Evolutionary conservation across 1,284 basidiomycete species (phyloP), one percentile per base, ranked within the genome.

Genomic region (Ganoderma meredithae): DNA sequence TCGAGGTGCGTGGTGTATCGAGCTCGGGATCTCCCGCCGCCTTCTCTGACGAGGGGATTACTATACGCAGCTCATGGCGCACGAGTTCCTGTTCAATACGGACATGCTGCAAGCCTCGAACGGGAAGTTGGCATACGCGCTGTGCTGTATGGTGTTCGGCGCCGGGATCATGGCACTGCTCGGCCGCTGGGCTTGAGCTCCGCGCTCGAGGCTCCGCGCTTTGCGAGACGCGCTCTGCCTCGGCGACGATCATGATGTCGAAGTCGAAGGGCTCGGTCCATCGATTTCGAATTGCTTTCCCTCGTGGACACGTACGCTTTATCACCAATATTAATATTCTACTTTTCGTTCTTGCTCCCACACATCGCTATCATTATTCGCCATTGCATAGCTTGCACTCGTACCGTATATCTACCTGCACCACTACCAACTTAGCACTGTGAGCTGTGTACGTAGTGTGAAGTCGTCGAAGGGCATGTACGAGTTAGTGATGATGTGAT

Each of bases 41-140:
- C 66, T 62, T 19, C 43, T 44, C 60, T 61, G 27, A 61, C 39
- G 39, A 36, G 59, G 8, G 9, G 25, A 70, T 47, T 25, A 19
- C 62, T 56, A 52, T 13, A 62, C 61, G 3, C 72, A 94, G 90
- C 86, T 97, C 0, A 86, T 98, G 60, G 96, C 95, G 0, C 96
- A 97, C 78, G 96, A 97, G 76, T 96, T 98, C 81, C 78, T 98
- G 61, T 95, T 97, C 81, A 95, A 90, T 83, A 88, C 89, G 67
- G 86, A 92, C 65, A 95, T 96, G 91, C 89, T 91, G 78, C 84
- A 86, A 63, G 88, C 86, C 25, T 88, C 88, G 25, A 88, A 87
- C 65, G 75, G 78, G 36, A 90, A 89, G 78, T 79, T 97, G 40
- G 80, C 83, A 2, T 96, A 92, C 73, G 89, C 93, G 22, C 76